Conservation (phyloP, 2,329 filamentous ascomycete species). For the Hypomyces perniciosus region DNA sequence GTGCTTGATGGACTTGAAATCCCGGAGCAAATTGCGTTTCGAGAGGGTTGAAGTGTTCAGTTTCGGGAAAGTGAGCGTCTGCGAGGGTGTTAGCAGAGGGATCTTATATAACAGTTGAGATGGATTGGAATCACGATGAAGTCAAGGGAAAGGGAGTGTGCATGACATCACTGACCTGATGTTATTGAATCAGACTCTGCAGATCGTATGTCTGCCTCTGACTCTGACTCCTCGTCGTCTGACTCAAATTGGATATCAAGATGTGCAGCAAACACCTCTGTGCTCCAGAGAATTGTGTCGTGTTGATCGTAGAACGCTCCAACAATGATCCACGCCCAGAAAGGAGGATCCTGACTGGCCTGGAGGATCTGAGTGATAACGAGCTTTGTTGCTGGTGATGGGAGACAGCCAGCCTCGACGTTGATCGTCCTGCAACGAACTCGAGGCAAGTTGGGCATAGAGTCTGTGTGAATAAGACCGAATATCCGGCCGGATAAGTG, state of each 20-base stretch:
- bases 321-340: slow-evolving; percentile 43
- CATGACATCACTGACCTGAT: slow-evolving; percentile 15
- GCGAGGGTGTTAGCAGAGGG: background rate
- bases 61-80: background rate
- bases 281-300: slow-evolving; percentile 40
- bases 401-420: slow-evolving; percentile 29
- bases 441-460: slow-evolving; percentile 16
- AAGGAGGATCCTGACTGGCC: slow-evolving; percentile 24
- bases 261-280: slow-evolving; percentile 35
- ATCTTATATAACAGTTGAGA: background rate
- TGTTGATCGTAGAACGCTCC: slow-evolving; percentile 41
- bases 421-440: slow-evolving; percentile 22
- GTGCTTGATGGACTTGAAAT: background rate
- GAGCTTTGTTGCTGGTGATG: slow-evolving; percentile 40
- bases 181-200: slow-evolving; percentile 14
- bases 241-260: slow-evolving; percentile 22
- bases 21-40: background rate
- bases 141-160: background rate
- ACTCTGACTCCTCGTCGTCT: slow-evolving; percentile 18
- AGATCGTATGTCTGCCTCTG: background rate
- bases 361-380: slow-evolving; percentile 39
- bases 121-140: slow-evolving; percentile 1
- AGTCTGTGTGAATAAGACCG: background rate
- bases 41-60: background rate
- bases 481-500: background rate